Percentiles rank a stretch among this genome's conserved stretches.
Conservation (phyloP, 2,329 filamentous ascomycete genomes). For the Pseudogymnoascus sp. region DNA sequence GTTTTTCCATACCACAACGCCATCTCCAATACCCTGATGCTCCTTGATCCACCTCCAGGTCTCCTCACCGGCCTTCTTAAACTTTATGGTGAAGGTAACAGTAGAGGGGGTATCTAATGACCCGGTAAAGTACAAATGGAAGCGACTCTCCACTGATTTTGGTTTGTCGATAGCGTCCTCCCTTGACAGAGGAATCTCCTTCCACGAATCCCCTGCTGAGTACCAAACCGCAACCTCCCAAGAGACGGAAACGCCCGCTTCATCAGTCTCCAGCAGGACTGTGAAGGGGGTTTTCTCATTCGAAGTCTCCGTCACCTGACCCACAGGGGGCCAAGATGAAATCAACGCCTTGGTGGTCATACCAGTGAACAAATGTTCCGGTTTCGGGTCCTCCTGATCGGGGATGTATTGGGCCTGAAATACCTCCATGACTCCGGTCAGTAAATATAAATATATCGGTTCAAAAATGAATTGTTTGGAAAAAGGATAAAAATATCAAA, state of each 20-base stretch:
- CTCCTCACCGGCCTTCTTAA: constrained; percentile 43
- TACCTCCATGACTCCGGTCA: constrained; percentile 22
- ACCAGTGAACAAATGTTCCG: constrained; percentile 1
- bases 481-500: constrained; percentile 4
- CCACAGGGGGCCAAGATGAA: constrained; percentile 62
- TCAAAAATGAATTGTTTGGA: background rate
- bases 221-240: constrained; percentile 77
- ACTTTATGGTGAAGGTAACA: constrained; percentile 64
- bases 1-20: constrained; percentile 47
- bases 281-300: constrained; percentile 48
- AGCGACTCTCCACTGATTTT: constrained; percentile 3
- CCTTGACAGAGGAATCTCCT: constrained; percentile 39
- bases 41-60: constrained; percentile 67
- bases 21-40: constrained; percentile 54
- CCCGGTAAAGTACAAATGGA: constrained; percentile 44
- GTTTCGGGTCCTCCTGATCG: constrained; percentile 33
- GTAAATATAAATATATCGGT: constrained; percentile 15
- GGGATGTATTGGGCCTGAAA: constrained; percentile 28
- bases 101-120: constrained; percentile 40
- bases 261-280: constrained; percentile 60
- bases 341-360: constrained; percentile 42
- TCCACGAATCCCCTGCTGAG: constrained; percentile 45
- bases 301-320: constrained; percentile 59
- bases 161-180: background rate
- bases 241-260: constrained; percentile 41